Evolutionary conservation across 768 basidiomycete genomes (phyloP).

Genomic region (Austroboletus festivus): DNA sequence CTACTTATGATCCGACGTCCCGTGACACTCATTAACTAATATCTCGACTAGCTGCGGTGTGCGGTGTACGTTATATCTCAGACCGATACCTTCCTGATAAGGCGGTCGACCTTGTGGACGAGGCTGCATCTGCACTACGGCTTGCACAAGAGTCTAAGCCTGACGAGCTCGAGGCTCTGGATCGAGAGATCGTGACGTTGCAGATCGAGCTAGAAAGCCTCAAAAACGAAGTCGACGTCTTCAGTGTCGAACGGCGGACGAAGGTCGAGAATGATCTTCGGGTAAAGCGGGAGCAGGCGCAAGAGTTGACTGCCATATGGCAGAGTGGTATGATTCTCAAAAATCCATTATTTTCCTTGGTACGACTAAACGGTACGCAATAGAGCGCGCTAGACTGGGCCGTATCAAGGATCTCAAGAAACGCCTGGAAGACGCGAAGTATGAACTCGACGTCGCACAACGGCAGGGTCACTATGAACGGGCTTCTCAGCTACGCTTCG

Average conservation of each 20-base stretch:
- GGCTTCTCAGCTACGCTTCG: conserved; percentile 80
- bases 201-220: conserved; percentile 89
- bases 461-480: conserved; percentile 83
- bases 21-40: not conserved
- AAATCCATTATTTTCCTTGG: not conserved
- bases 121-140: conserved; percentile 83
- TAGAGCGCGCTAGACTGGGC: conserved; percentile 67
- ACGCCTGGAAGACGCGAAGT: conserved; percentile 76
- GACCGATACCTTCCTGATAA: conserved; percentile 90
- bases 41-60: conserved; percentile 67
- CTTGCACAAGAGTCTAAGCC: conserved; percentile 90
- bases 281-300: conserved; percentile 60
- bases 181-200: conserved; percentile 79
- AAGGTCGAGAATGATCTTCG: conserved; percentile 65
- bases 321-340: conserved; percentile 48
- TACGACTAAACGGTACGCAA: not conserved
- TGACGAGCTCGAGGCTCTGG: conserved; percentile 76
- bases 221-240: conserved; percentile 83
- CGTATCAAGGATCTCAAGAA: conserved; percentile 71
- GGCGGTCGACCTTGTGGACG: conserved; percentile 89
- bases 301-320: conserved; percentile 64
- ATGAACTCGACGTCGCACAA: conserved; percentile 85
- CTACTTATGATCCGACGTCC: conserved; percentile 33
- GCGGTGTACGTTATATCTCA: conserved; percentile 80
- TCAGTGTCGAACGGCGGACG: conserved; percentile 68